Evolutionary conservation across 345 rosid species (phyloP), one percentile per base, ranked within the genome.

Genomic region (Alliaria petiolata): DNA sequence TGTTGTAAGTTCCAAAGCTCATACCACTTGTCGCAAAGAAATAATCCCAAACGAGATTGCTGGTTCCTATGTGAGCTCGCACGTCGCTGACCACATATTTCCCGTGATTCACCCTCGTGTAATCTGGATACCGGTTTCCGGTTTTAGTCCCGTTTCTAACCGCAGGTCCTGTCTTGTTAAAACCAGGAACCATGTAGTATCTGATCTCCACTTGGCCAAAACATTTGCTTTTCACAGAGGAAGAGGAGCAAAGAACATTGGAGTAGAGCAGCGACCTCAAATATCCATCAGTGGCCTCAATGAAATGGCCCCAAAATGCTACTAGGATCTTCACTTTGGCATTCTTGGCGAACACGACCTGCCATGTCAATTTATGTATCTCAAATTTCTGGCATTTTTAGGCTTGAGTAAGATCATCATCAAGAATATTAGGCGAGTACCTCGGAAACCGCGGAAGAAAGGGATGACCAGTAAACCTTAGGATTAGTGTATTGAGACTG

Each of bases 1-100:
- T 79, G 52, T 80, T 52, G 69, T 88, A 79, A 7, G 96, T 83
- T 50, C 98, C 95, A 28, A 89, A 90, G 75, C 98, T 78, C 25
- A 92, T 83, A 69, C 96, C 93, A 1, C 96, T 88, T 1, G 98
- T 92, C 0, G 90, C 70, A 45, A 81, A 92, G 80, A 92, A 90
- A 72, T 92, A 92, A 62, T 92, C 98, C 96, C 96, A 88, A 1
- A 90, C 76, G 3, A 90, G 90, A 74, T 93, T 90, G 53, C 90
- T 90, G 1, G 98, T 88, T 35, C 97, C 85, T n/a, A 90, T 76
- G 53, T 93, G 97, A 33, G 92, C 96, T 71, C 90, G 79, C 3
- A 78, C 72, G 28, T 88, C 81, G 10, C 88, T 88, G 1, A 86
- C 96, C 2, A 86, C 96, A 20, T 90, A 87, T 62, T 90, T 90